Conservation (phyloP, 148 eudicot genomes). For the Nepenthes gracilis region DNA sequence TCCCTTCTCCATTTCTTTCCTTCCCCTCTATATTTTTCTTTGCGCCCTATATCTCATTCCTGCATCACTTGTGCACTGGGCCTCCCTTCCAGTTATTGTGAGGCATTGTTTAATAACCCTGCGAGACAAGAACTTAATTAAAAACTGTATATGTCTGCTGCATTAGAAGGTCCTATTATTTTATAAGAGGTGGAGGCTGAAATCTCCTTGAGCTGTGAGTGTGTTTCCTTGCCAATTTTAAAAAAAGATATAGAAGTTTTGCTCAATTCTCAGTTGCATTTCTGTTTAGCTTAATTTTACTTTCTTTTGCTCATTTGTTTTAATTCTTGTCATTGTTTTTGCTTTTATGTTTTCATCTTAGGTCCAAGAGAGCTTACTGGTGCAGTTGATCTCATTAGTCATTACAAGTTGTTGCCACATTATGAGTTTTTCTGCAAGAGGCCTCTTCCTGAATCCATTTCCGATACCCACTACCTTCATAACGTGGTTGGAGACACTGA, state of each 20-base stretch:
- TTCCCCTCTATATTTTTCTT: too few species aligned
- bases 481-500: slow-evolving; percentile 93
- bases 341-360: slow-evolving; percentile 11
- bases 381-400: slow-evolving; percentile 85
- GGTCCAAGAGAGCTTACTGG: slow-evolving; percentile 97
- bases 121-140: too few species aligned
- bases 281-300: background rate
- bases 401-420: slow-evolving; percentile 78
- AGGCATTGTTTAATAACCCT: too few species aligned
- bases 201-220: too few species aligned
- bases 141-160: too few species aligned
- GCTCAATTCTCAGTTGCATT: background rate
- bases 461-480: slow-evolving; percentile 91
- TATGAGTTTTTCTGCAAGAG: slow-evolving; percentile 95
- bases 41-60: too few species aligned
- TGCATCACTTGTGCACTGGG: too few species aligned
- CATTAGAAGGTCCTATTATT: too few species aligned
- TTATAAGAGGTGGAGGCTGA: too few species aligned
- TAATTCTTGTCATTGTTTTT: slow-evolving; percentile 2
- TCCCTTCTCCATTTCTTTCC: too few species aligned
- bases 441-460: slow-evolving; percentile 76
- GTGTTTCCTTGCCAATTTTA: background rate
- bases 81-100: too few species aligned
- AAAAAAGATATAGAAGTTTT: too few species aligned
- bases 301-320: background rate